phyloP scores from a whole-genome alignment of 2,329 filamentous ascomycete species.

The Trichoderma koningiopsis region DNA sequence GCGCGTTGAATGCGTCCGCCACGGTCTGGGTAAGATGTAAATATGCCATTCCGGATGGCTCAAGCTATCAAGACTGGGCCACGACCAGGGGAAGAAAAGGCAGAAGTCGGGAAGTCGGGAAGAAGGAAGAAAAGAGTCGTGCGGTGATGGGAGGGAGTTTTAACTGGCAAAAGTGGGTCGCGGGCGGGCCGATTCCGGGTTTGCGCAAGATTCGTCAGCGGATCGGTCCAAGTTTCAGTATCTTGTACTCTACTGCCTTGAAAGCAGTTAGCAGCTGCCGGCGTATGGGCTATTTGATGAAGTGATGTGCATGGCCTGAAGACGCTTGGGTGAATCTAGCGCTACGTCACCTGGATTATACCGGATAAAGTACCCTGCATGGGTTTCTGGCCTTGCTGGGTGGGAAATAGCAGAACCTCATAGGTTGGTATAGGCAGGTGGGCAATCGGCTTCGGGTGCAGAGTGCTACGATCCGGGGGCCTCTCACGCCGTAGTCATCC shows the following conservation, averaged over 20 bases:
- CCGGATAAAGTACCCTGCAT: background rate
- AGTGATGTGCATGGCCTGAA: background rate
- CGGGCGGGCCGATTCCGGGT: constrained; percentile 14
- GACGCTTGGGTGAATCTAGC: background rate
- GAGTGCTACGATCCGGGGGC: background rate
- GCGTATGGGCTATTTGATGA: background rate
- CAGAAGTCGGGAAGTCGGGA: constrained; percentile 29
- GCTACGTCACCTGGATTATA: background rate
- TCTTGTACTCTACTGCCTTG: background rate
- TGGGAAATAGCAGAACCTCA: background rate
- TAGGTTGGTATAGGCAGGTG: background rate
- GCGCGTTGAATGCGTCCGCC: constrained; percentile 64
- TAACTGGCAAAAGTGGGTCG: constrained; percentile 25
- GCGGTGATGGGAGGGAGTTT: constrained; percentile 28
- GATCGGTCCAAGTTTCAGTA: background rate
- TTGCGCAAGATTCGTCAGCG: constrained; percentile 24
- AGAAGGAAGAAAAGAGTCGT: constrained; percentile 27
- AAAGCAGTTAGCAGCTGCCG: background rate
- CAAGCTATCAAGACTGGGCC: constrained; percentile 11
- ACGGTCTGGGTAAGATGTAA: constrained; percentile 55
- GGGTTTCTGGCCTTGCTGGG: background rate
- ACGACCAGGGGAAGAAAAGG: constrained; percentile 26
- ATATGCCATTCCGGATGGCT: constrained; percentile 41
- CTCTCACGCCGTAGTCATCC: background rate
- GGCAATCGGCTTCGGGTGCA: background rate